Conservation (phyloP, 2,329 filamentous ascomycete species). For the Clarireedia sp. region DNA sequence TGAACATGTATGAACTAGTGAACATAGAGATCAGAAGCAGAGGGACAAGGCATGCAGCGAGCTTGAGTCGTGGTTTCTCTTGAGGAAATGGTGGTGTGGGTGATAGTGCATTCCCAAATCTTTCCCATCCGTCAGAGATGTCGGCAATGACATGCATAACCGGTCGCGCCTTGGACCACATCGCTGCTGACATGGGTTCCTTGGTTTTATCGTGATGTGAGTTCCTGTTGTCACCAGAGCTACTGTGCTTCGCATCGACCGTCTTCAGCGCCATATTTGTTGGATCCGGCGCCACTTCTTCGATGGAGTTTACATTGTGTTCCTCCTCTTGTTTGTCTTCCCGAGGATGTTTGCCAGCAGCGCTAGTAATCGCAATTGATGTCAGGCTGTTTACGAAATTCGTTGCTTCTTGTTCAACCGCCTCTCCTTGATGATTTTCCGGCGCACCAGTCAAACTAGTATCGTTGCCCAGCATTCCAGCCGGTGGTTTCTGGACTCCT, state of each 20-base stretch:
- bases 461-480: conserved; percentile 67
- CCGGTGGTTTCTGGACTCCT: conserved; percentile 67
- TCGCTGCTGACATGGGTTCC: conserved; percentile 65
- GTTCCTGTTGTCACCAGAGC: conserved; percentile 41
- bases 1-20: conserved; percentile 49
- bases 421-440: conserved; percentile 76
- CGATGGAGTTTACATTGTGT: conserved; percentile 29
- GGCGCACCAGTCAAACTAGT: conserved; percentile 75
- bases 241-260: conserved; percentile 43
- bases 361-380: conserved; percentile 64
- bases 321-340: conserved; percentile 39
- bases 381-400: conserved; percentile 72
- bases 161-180: conserved; percentile 69
- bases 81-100: conserved; percentile 55
- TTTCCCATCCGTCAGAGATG: conserved; percentile 53
- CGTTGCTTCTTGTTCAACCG: conserved; percentile 73
- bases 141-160: conserved; percentile 60
- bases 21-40: conserved; percentile 45
- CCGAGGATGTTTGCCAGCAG: conserved; percentile 68
- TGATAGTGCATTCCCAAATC: conserved; percentile 56
- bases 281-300: conserved; percentile 52
- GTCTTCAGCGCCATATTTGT: conserved; percentile 46
- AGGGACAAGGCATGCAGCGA: conserved; percentile 46
- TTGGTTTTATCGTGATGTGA: conserved; percentile 66
- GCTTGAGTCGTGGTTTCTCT: conserved; percentile 42